Evolutionary conservation across 139 green algal species (phyloP).

Genomic region (Choricystis sp.): DNA sequence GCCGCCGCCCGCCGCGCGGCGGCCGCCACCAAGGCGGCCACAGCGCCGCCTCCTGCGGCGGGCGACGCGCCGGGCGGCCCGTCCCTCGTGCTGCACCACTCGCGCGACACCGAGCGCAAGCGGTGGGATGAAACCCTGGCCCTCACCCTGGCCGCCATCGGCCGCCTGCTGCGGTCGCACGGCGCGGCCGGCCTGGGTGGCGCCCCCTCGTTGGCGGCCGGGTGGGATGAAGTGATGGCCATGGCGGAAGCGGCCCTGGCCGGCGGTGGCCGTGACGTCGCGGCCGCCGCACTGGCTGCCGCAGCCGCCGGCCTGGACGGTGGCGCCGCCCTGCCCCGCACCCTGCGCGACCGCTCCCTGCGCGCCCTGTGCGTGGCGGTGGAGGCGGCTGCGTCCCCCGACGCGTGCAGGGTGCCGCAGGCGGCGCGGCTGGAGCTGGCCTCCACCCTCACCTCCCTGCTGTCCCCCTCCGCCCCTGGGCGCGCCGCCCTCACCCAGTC

Average conservation of each 20-base stretch:
- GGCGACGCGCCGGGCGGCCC: neutral
- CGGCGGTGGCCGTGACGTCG: neutral
- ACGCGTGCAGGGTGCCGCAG: neutral
- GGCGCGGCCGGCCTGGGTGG: neutral
- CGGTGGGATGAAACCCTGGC: conserved; percentile 91
- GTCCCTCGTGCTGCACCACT: conserved; percentile 78
- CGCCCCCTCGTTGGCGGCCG: neutral
- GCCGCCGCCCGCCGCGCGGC: conserved; percentile 43
- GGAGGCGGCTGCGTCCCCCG: neutral
- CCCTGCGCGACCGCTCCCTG: neutral
- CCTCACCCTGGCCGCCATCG: conserved; percentile 54
- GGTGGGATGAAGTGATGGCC: neutral
- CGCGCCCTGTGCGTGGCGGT: neutral
- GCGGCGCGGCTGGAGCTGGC: neutral
- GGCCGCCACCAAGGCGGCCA: conserved; percentile 31
- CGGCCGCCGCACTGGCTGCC: neutral
- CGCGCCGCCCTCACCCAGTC: neutral
- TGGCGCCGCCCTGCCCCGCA: neutral
- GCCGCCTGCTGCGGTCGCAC: conserved; percentile 60
- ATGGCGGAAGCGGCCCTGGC: neutral
- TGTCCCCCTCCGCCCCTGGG: neutral
- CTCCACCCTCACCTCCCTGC: neutral
- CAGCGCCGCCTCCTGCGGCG: too few relatives aligned
- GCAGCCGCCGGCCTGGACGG: neutral
- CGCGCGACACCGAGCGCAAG: conserved; percentile 85